Percentiles rank a stretch among this genome's conserved stretches.
Conservation (phyloP, 1,284 basidiomycete genomes). For the Boletus mariae region DNA sequence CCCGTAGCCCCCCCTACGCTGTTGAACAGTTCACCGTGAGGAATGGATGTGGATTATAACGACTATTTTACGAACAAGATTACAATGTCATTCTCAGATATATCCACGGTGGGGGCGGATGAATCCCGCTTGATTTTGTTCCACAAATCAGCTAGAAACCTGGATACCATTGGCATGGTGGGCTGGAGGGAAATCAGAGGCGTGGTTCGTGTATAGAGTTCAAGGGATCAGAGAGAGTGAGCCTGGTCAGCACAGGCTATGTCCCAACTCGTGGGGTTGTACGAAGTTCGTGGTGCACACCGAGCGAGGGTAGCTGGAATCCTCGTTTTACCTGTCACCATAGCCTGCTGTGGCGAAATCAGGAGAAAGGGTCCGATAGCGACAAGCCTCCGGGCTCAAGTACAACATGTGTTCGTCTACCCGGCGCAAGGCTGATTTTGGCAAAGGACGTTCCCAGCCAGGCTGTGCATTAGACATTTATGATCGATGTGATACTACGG, state of each 20-base stretch:
- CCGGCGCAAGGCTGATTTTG: too few species aligned
- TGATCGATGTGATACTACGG: too few species aligned
- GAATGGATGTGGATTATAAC: not conserved
- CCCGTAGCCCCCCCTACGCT: conserved; percentile 24
- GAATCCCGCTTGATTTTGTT: conserved; percentile 12
- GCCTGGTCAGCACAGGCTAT: too few species aligned
- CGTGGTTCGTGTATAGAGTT: not conserved
- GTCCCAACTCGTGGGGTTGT: too few species aligned
- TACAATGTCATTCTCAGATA: conserved; percentile 18
- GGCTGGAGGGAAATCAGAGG: not conserved
- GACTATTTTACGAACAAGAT: conserved; percentile 14
- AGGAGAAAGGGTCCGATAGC: not conserved
- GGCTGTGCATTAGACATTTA: not conserved
- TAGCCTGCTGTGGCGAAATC: not conserved
- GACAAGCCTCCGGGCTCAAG: not conserved
- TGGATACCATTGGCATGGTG: not conserved
- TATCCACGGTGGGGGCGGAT: not conserved
- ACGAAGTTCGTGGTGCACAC: too few species aligned
- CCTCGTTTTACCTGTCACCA: too few species aligned
- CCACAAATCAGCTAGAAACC: conserved; percentile 1
- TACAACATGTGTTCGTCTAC: not conserved
- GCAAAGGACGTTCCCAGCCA: not conserved
- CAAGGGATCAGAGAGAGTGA: not conserved
- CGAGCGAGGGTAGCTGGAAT: too few species aligned
- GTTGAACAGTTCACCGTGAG: not conserved